Percentiles rank a stretch among this genome's conserved stretches.
phyloP scores from a whole-genome alignment of 1,284 basidiomycete genomes.

The Stereum hirsutum region DNA sequence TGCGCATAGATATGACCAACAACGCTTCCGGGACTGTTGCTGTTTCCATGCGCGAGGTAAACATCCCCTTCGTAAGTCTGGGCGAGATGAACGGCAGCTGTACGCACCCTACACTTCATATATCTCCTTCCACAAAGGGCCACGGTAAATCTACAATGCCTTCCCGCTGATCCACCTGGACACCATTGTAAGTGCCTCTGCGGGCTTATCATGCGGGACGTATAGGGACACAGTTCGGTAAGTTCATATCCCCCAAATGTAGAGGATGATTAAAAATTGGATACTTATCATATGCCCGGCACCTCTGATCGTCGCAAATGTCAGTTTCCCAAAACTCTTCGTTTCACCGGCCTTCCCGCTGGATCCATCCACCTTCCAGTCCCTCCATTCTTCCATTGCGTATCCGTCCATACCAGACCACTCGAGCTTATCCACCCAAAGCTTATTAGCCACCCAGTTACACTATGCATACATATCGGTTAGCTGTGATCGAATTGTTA shows the following conservation, averaged over 20 bases:
- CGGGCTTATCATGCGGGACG: conserved; percentile 63
- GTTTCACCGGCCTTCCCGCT: conserved; percentile 58
- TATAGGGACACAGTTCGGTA: conserved; percentile 18
- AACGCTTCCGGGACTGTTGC: too few species aligned
- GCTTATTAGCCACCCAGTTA: conserved; percentile 69
- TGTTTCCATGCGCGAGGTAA: too few species aligned
- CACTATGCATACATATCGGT: too few species aligned
- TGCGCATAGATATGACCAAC: too few species aligned
- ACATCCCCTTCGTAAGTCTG: too few species aligned
- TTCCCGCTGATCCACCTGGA: conserved; percentile 35
- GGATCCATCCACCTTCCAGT: conserved; percentile 49
- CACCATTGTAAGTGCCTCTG: conserved; percentile 45
- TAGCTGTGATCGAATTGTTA: too few species aligned
- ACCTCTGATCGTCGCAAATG: conserved; percentile 54
- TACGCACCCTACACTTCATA: neutral
- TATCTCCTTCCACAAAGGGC: neutral
- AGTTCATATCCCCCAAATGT: conserved; percentile 15
- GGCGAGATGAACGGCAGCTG: neutral
- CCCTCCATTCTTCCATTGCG: conserved; percentile 36
- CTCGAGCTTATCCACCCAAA: conserved; percentile 68
- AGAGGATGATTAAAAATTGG: conserved; percentile 11
- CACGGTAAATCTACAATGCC: neutral
- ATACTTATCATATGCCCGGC: conserved; percentile 68
- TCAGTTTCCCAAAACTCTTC: conserved; percentile 50
- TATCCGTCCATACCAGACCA: conserved; percentile 57